Conservation (phyloP, 371 early-diverging fungal genomes). For the Mortierella sp. region DNA sequence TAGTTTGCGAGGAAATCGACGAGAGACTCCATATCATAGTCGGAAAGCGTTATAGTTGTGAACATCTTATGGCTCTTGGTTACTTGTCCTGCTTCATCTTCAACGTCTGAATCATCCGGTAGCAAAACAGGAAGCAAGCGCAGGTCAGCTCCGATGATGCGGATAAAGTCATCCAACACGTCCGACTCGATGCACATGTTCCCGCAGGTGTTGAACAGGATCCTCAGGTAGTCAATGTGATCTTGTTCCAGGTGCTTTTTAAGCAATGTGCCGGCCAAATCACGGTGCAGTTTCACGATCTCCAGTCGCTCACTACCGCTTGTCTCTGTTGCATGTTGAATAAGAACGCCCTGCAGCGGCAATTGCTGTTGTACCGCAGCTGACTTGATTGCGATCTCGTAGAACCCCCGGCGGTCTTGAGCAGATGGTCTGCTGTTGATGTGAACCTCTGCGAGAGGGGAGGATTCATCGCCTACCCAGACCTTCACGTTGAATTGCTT, state of each 20-base stretch:
- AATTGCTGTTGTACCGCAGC: conserved; percentile 47
- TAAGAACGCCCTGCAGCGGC: conserved; percentile 37
- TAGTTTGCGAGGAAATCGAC: conserved; percentile 39
- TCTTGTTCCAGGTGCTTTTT: conserved; percentile 44
- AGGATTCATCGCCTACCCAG: conserved; percentile 25
- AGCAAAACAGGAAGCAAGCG: conserved; percentile 32
- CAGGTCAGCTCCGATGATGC: conserved; percentile 50
- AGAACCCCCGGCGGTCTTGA: conserved; percentile 26
- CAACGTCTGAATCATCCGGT: conserved; percentile 22
- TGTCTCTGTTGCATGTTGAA: conserved; percentile 37
- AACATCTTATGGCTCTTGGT: conserved; percentile 5
- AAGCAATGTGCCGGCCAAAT: conserved; percentile 42
- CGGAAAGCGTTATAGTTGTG: conserved; percentile 27
- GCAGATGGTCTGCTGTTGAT: conserved; percentile 6
- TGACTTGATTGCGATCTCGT: conserved; percentile 38
- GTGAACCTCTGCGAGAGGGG: background rate
- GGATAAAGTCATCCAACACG: conserved; percentile 43
- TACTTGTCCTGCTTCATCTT: background rate
- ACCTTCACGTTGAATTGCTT: conserved; percentile 49
- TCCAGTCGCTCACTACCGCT: conserved; percentile 41
- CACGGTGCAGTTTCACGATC: conserved; percentile 43
- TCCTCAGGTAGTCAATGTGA: conserved; percentile 44
- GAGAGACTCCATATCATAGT: conserved; percentile 35
- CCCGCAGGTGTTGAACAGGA: conserved; percentile 44
- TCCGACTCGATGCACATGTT: conserved; percentile 50